Evolutionary conservation across 108 stramenopile genomes (phyloP).

Genomic region (Cyclostephanos tholiformis): DNA sequence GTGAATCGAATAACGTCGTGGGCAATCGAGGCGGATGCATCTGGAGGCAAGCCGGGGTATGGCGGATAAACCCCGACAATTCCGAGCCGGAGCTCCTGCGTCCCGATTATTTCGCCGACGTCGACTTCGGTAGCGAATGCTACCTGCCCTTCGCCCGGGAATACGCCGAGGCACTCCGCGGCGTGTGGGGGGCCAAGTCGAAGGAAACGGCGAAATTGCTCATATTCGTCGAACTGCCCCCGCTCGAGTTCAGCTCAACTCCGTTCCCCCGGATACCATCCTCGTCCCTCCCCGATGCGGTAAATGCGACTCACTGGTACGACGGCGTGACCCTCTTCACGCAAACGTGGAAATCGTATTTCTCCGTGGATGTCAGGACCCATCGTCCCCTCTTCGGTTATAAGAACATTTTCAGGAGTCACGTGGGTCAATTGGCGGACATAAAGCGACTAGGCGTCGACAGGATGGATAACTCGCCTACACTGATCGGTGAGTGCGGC

Average conservation of each 20-base stretch:
- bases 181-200: conserved; percentile 6
- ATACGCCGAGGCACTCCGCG: conserved; percentile 20
- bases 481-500: conserved; percentile 47
- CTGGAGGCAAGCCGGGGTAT: conserved; percentile 38
- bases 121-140: conserved; percentile 36
- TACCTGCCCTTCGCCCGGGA: conserved; percentile 31
- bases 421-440: conserved; percentile 23
- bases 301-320: conserved; percentile 54
- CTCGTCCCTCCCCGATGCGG: conserved; percentile 12
- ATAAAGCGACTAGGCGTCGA: conserved; percentile 26
- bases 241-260: conserved; percentile 25
- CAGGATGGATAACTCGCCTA: conserved; percentile 40
- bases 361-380: conserved; percentile 34
- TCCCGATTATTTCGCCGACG: conserved; percentile 34
- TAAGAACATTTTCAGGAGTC: conserved; percentile 20
- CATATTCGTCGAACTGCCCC: conserved; percentile 34
- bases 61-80: conserved; percentile 24
- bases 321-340: conserved; percentile 55
- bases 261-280: conserved; percentile 32
- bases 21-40: conserved; percentile 15
- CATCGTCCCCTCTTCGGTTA: conserved; percentile 35
- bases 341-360: conserved; percentile 31
- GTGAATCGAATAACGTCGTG: not conserved
- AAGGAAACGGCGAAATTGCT: not conserved
- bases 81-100: conserved; percentile 15